Base-by-base conservation (phyloP, 1,139 yeast genomes). In the Hanseniaspora gamundiae region DNA sequence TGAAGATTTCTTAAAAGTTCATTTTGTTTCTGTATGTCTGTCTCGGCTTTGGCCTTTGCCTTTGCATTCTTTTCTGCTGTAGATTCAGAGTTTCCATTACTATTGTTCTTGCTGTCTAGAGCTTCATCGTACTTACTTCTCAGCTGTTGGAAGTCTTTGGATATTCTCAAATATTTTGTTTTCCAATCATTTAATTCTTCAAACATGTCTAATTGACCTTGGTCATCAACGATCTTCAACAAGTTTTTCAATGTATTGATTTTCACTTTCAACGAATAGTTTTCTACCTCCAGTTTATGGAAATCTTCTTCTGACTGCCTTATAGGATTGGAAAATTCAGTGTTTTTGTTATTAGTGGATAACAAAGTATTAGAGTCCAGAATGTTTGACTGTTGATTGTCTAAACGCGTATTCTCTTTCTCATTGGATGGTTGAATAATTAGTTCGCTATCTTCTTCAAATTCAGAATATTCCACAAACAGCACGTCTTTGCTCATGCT, bases 211-310 rank as follows among this genome's bases (percentile, higher is more conserved):
- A 52, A 44, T 35, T 47, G 45, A 44, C 60, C 54, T 45, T 55
- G 44, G 58, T 56, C 49, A 47, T 62, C 44, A 55, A 58, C 44
- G 62, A 54, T 49, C 62, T 72, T 58, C 41, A 78, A 60, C 43
- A 71, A 67, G 51, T 73, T 66, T 33, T 73, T 68, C 48, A 78
- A 61, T 4, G 80, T 71, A 19, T 74, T 70, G 41, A 78, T 64
- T 51, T 78, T 76, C 38, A 80, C 68, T 54, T 76, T 74, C 51
- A 82, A 65, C 50, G 76, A 73, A 54, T 78, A 73, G 51, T 80
- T 81, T 45, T 81, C 87, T 24, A 72, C 68, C 49, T 74, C 70
- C 40, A 80, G 62, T 42, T 65, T 65, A 40, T 73, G 67, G 35
- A 74, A 63, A 39, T 69, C 66, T 40, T 70, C 69, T 50, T 74